Conservation (phyloP, 2,329 filamentous ascomycete species). For the Aspergillus persii region DNA sequence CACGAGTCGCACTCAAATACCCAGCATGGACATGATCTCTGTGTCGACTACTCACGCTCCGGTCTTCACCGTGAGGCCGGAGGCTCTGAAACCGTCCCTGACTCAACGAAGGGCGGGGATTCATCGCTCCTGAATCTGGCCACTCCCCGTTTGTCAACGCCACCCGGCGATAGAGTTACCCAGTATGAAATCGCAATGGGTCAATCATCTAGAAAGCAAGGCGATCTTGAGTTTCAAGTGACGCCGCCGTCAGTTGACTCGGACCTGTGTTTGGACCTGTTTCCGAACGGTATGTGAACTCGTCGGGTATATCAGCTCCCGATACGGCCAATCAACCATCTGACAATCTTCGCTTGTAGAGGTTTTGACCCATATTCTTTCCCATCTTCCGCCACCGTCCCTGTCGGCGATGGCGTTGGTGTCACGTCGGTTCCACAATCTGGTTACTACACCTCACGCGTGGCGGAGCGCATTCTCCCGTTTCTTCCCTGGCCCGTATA, state of each 20-base stretch:
- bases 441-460: constrained; percentile 87
- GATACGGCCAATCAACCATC: constrained; percentile 1
- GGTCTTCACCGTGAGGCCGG: constrained; percentile 41
- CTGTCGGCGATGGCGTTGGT: constrained; percentile 80
- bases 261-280: constrained; percentile 52
- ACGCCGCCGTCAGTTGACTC: constrained; percentile 46
- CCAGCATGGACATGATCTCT: constrained; percentile 60
- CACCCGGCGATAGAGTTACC: constrained; percentile 31
- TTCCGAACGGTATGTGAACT: constrained; percentile 72
- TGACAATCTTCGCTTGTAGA: constrained; percentile 54
- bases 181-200: constrained; percentile 54
- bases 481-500: constrained; percentile 77
- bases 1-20: constrained; percentile 36
- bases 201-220: constrained; percentile 35
- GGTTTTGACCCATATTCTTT: constrained; percentile 85
- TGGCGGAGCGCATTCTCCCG: constrained; percentile 92
- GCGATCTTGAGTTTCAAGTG: constrained; percentile 53
- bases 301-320: constrained; percentile 2
- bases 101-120: constrained; percentile 20
- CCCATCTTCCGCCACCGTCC: constrained; percentile 82
- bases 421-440: constrained; percentile 78
- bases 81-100: constrained; percentile 27
- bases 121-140: constrained; percentile 26
- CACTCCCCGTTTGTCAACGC: not conserved
- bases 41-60: constrained; percentile 45